Base-by-base conservation (phyloP, 768 basidiomycete genomes). In the Termitomyces sp. region DNA sequence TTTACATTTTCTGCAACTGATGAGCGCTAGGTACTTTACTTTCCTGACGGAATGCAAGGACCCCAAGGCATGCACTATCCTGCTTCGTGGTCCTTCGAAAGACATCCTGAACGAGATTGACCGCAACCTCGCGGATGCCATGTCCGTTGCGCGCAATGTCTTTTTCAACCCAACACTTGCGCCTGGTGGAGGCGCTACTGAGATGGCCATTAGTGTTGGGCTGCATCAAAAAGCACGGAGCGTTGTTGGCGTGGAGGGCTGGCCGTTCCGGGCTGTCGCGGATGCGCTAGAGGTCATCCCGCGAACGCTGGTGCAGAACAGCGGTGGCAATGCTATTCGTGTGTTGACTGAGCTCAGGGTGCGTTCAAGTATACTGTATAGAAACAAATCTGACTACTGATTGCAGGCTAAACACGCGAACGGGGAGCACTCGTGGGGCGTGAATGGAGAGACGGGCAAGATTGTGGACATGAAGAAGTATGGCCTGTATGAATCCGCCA, bases 281-380 rank as follows among this genome's bases (percentile, higher is more conserved):
- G 96, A 98, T 65, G 95, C 97, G 34, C 88, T 98, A 83, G 96
- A 98, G 73, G 93, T 98, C 57, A 96, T 98, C 64, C 97, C 97
- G 3, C 76, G 96, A 58, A 98, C 95, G 34, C 77, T 99, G 63
- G 87, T 95, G 18, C 95, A 98, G 72, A 99, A 99, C 74, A 85
- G 86, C 31, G 95, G 97, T 6, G 97, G 95, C 0, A 98, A 98
- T 73, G 93, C 87, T 6, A 98, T 98, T 64, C 79, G 97, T 53
- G 88, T 91, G 12, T 73, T 98, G 72, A 98, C 97, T 0, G 94
- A 95, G 73, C 79, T 99, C 54, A 83, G 97, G 78, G 94, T 93
- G 66, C 59, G 89, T 67, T n/a, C 41, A 16, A 73, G 42, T 47
- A 34, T 58, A 16, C 47, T n/a, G 11, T 55, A 27, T 46, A 27